phyloP scores from a whole-genome alignment of 2,329 filamentous ascomycete species.

The Fusarium subglutinans region DNA sequence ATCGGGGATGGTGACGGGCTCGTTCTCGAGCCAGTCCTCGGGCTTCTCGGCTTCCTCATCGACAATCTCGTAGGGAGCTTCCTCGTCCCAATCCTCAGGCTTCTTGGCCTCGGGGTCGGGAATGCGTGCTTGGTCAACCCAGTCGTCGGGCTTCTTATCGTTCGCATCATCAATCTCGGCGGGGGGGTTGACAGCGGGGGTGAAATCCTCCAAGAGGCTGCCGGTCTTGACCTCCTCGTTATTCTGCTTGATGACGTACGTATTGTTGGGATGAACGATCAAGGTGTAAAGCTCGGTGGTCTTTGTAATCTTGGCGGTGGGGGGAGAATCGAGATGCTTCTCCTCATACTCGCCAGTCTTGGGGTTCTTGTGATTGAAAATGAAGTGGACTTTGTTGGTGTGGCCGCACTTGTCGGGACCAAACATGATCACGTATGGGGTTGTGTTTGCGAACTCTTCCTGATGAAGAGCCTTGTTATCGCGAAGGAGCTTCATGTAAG shows the following conservation, averaged over 20 bases:
- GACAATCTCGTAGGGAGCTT: slow-evolving; percentile 94
- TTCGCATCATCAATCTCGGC: slow-evolving; percentile 95
- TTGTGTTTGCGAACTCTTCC: slow-evolving; percentile 97
- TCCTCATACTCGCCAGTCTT: slow-evolving; percentile 99
- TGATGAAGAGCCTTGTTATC: slow-evolving; percentile 97
- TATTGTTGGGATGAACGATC: slow-evolving; percentile 96
- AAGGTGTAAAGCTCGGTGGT: slow-evolving; percentile 95
- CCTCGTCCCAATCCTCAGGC: slow-evolving; percentile 99
- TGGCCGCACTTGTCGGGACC: slow-evolving; percentile 98
- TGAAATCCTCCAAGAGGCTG: slow-evolving; percentile 92
- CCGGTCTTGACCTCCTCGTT: slow-evolving; percentile 89
- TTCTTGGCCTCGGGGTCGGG: slow-evolving; percentile 92
- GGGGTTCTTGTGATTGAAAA: slow-evolving; percentile 99
- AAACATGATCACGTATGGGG: slow-evolving; percentile 99
- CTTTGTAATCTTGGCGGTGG: slow-evolving; percentile 89
- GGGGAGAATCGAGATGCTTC: slow-evolving; percentile 92
- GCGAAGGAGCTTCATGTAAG: slow-evolving; percentile 98
- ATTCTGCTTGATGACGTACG: slow-evolving; percentile 91
- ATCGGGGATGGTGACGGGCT: slow-evolving; percentile 84
- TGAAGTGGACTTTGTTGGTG: slow-evolving; percentile 98
- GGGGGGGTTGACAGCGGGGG: slow-evolving; percentile 89
- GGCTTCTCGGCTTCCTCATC: slow-evolving; percentile 92
- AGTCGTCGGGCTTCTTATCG: slow-evolving; percentile 93
- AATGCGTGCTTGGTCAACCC: slow-evolving; percentile 94
- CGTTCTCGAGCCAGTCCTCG: slow-evolving; percentile 94